These are phyloP conservation scores for Ichthyophonus hoferi DNA, from an alignment of 208 protist species.

Conservation along the genomic window DNA sequence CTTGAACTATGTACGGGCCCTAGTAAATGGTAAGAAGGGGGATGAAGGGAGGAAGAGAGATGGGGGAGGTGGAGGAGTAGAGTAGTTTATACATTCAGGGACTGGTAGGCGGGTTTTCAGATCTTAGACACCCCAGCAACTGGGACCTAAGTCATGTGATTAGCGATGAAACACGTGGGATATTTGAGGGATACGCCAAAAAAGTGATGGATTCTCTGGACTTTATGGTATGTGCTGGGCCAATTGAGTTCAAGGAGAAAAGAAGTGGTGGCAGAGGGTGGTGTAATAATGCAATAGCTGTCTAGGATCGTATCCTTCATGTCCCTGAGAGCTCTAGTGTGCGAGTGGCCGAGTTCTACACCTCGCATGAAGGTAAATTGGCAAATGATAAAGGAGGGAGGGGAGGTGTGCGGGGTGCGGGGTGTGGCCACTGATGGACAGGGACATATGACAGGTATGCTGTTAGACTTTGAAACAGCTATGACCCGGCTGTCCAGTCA, in stretches of 20 bases:
- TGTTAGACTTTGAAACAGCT: slow-evolving; percentile 60
- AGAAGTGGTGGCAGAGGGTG: neutral
- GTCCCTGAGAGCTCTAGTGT: neutral
- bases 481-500: slow-evolving; percentile 38
- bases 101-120: slow-evolving; percentile 52
- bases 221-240: neutral
- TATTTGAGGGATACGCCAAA: slow-evolving; percentile 37
- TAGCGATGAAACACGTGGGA: neutral
- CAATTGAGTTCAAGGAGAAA: neutral
- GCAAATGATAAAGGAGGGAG: neutral
- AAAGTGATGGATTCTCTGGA: slow-evolving; percentile 46
- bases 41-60: no score
- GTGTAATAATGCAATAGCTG: neutral
- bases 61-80: no score
- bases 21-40: slow-evolving; percentile 19
- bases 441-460: slow-evolving; percentile 27
- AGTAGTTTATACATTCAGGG: no score
- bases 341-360: slow-evolving; percentile 52
- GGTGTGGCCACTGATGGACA: neutral
- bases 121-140: slow-evolving; percentile 44
- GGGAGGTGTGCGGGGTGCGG: neutral
- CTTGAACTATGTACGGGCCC: slow-evolving; percentile 58
- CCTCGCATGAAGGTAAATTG: slow-evolving; percentile 57
- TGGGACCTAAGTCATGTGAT: slow-evolving; percentile 46
- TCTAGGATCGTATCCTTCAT: neutral